phyloP scores from a whole-genome alignment of 2,329 filamentous ascomycete genomes.

The Exophiala xenobiotica region DNA sequence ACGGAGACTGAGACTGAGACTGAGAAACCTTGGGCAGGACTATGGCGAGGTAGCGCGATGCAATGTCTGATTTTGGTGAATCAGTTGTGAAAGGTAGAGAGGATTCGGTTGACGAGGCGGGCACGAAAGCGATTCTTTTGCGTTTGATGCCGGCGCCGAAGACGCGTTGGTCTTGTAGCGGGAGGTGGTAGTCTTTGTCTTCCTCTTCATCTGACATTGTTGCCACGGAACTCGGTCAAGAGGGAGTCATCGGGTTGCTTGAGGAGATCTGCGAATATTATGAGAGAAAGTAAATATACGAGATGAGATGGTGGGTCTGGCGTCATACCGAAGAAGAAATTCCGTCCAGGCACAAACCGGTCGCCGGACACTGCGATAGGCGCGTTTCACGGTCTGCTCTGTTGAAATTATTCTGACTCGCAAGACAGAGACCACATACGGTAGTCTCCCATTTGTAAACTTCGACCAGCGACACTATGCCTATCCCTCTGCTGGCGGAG shows the following conservation, averaged over 20 bases:
- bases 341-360: not conserved
- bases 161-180: slow-evolving; percentile 58
- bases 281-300: not conserved
- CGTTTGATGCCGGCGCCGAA: slow-evolving; percentile 64
- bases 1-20: too few relatives aligned
- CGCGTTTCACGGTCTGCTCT: not conserved
- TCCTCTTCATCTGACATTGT: slow-evolving; percentile 43
- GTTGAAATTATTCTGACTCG: not conserved
- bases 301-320: not conserved
- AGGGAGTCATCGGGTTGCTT: too few relatives aligned
- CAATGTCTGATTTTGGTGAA: slow-evolving; percentile 32
- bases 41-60: slow-evolving; percentile 48
- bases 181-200: slow-evolving; percentile 59
- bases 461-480: slow-evolving; percentile 48
- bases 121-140: slow-evolving; percentile 61
- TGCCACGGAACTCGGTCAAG: too few relatives aligned
- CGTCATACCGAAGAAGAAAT: not conserved
- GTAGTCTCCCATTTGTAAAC: not conserved
- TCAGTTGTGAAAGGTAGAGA: slow-evolving; percentile 30
- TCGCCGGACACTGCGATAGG: not conserved
- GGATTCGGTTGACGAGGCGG: slow-evolving; percentile 39
- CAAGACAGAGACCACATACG: not conserved
- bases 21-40: slow-evolving; percentile 37
- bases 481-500: slow-evolving; percentile 59
- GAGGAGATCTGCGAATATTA: too few relatives aligned